Evolutionary conservation across 1,139 yeast genomes (phyloP).

Genomic region (Sugiyamaella pinicola): DNA sequence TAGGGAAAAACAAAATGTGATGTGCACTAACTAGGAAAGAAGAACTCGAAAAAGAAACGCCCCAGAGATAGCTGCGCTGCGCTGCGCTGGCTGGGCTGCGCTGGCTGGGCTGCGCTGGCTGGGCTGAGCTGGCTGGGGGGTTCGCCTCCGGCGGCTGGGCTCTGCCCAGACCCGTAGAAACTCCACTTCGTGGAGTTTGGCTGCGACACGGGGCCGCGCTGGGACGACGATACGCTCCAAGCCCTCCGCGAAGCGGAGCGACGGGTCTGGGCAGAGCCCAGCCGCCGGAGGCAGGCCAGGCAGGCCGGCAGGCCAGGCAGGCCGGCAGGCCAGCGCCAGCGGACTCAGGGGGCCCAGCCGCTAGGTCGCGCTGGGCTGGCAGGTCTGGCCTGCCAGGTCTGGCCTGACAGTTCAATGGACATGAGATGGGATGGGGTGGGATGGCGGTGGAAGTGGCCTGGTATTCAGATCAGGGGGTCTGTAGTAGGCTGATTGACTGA

Average conservation of each 20-base stretch:
- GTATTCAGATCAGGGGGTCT: no score
- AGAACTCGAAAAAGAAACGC: conserved; percentile 1
- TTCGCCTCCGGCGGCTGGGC: neutral
- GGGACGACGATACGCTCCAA: no score
- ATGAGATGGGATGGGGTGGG: no score
- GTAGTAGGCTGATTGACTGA: no score
- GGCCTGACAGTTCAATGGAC: no score
- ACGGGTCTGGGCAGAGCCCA: neutral
- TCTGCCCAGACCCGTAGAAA: neutral
- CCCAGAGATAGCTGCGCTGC: neutral
- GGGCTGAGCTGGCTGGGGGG: neutral
- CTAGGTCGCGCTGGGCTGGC: no score
- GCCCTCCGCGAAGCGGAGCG: neutral
- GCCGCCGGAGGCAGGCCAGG: neutral
- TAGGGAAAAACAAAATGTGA: neutral
- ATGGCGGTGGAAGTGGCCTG: no score
- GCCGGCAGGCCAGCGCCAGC: neutral
- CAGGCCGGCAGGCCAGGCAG: neutral
- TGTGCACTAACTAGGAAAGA: neutral
- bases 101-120: no score
- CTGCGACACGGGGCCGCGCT: no score
- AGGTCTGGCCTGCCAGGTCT: no score
- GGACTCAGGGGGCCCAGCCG: no score
- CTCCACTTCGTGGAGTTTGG: no score
- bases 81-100: neutral